Percentiles rank a stretch among this genome's conserved stretches.
Conservation (phyloP, 495 filamentous ascomycete genomes). For the Podospora pseudoanserina region DNA sequence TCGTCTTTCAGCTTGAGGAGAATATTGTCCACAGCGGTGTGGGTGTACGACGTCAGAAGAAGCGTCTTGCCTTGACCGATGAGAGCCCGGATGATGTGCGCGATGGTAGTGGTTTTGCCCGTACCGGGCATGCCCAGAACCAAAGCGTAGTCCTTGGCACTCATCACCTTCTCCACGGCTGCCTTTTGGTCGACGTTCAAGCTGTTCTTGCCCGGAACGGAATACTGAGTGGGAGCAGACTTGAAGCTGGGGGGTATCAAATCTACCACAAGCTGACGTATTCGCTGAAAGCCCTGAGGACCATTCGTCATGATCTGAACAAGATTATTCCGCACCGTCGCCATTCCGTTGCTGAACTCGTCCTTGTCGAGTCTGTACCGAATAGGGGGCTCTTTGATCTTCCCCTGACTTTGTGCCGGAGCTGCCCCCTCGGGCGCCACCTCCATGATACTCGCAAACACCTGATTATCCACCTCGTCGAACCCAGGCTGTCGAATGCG, state of each 20-base stretch:
- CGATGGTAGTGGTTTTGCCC: conserved; percentile 95
- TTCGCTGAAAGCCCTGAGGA: conserved; percentile 62
- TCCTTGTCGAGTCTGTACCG: conserved; percentile 92
- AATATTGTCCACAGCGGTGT: conserved; percentile 97
- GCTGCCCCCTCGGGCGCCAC: conserved; percentile 54
- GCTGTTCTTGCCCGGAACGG: conserved; percentile 49
- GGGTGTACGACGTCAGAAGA: conserved; percentile 89
- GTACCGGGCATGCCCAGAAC: conserved; percentile 97
- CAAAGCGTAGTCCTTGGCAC: conserved; percentile 87
- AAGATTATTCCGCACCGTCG: conserved; percentile 87
- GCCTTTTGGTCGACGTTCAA: conserved; percentile 83
- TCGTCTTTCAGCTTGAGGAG: conserved; percentile 82
- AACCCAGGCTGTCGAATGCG: conserved; percentile 72
- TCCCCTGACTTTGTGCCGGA: conserved; percentile 46
- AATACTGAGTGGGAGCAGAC: conserved; percentile 54
- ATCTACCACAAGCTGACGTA: conserved; percentile 76
- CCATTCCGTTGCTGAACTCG: conserved; percentile 97
- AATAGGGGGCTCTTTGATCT: conserved; percentile 51
- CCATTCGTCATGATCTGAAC: conserved; percentile 85
- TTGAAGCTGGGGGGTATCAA: conserved; percentile 70
- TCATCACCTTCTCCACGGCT: conserved; percentile 92
- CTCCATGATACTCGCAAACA: conserved; percentile 90
- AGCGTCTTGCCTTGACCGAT: conserved; percentile 88
- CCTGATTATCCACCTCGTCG: conserved; percentile 69
- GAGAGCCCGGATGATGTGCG: conserved; percentile 91